A percentile compares a stretch with the other conserved stretches of the same genome.
phyloP scores from a whole-genome alignment of 768 basidiomycete genomes.

The Exidia glandulosa region DNA sequence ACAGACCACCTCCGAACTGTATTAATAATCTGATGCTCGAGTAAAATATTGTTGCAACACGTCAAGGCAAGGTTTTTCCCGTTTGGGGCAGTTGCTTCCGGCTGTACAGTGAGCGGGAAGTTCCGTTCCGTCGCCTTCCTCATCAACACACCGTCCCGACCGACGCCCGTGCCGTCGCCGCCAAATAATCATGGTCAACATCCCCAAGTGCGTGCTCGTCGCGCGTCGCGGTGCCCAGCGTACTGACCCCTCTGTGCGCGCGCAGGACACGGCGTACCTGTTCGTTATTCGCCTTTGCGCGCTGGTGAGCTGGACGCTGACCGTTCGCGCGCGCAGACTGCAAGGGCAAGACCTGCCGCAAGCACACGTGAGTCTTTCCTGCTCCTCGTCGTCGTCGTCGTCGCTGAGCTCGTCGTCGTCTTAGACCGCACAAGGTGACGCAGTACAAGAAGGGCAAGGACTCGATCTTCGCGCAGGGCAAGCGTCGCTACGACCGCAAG shows the following conservation, averaged over 20 bases:
- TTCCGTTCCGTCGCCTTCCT: conserved; percentile 13
- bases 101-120: background rate
- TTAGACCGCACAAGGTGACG: conserved; percentile 95
- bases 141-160: conserved; percentile 15
- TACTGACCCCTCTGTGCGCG: conserved; percentile 6
- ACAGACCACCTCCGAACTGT: too few species aligned
- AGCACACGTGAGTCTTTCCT: conserved; percentile 77
- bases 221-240: conserved; percentile 4
- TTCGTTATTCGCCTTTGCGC: conserved; percentile 35
- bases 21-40: too few species aligned
- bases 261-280: conserved; percentile 89
- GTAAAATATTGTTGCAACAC: too few species aligned
- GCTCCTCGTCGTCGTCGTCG: too few species aligned
- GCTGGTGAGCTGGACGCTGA: conserved; percentile 11
- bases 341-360: conserved; percentile 95
- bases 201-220: conserved; percentile 71
- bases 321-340: conserved; percentile 43
- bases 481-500: conserved; percentile 99
- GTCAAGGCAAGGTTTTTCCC: too few species aligned
- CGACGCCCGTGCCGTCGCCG: conserved; percentile 11
- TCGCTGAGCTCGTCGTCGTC: conserved; percentile 8
- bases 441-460: conserved; percentile 99
- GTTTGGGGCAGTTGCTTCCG: background rate
- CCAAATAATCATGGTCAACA: conserved; percentile 70
- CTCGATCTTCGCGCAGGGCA: conserved; percentile 95